Evolutionary conservation across 2,329 filamentous ascomycete species (phyloP).

Genomic region (Spiromastix sp.): DNA sequence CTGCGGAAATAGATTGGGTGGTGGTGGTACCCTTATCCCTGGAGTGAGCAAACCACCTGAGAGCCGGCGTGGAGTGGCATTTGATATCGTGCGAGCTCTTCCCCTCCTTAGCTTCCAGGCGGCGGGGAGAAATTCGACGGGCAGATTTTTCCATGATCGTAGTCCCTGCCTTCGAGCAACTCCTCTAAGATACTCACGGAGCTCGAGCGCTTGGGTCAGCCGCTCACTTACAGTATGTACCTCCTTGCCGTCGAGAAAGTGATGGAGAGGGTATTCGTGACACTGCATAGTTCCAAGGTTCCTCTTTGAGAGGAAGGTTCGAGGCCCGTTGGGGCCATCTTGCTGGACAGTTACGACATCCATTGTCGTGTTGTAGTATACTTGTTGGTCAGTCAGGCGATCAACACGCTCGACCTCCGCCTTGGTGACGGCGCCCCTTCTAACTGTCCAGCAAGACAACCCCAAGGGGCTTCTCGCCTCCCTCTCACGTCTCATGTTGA

Average conservation of each 20-base stretch:
- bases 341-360: constrained; percentile 7
- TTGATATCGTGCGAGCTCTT: not conserved
- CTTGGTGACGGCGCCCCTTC: constrained; percentile 11
- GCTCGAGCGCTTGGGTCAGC: constrained; percentile 8
- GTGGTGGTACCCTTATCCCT: not conserved
- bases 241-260: constrained; percentile 11
- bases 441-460: constrained; percentile 19
- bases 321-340: not conserved
- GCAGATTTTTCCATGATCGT: constrained; percentile 14
- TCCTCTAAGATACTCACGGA: constrained; percentile 12
- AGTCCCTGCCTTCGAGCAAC: constrained; percentile 7
- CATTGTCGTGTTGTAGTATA: constrained; percentile 20
- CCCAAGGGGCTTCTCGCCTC: constrained; percentile 17
- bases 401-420: constrained; percentile 20
- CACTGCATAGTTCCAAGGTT: constrained; percentile 5
- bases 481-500: constrained; percentile 20
- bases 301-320: constrained; percentile 2
- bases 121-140: constrained; percentile 10
- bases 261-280: constrained; percentile 11
- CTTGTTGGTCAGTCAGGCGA: constrained; percentile 14
- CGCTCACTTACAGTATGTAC: constrained; percentile 11
- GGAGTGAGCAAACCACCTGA: not conserved
- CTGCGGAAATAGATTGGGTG: too few species aligned
- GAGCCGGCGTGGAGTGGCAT: not conserved
- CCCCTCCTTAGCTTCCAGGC: constrained; percentile 9